Conservation (phyloP, 1,284 basidiomycete genomes). For the Austroboletus novae-zelandiae region DNA sequence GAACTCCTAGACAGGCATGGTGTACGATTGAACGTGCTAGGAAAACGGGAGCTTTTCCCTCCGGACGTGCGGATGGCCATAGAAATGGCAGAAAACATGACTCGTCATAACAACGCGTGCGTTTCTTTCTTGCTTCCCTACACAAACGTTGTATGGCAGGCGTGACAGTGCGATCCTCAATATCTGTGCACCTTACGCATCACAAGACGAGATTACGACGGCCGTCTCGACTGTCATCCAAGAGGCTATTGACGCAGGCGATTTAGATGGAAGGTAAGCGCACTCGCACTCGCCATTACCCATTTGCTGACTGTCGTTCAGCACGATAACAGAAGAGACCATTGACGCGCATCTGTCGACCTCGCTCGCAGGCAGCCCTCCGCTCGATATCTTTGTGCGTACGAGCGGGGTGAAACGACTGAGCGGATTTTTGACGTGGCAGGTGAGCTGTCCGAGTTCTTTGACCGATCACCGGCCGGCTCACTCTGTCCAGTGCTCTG, state of each 20-base stretch:
- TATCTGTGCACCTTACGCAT: constrained; percentile 92
- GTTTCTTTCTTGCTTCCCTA: neutral
- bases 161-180: constrained; percentile 80
- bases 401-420: constrained; percentile 91
- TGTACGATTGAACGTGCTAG: constrained; percentile 84
- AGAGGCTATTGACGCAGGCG: constrained; percentile 41
- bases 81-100: constrained; percentile 76
- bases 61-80: constrained; percentile 71
- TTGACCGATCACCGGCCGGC: neutral
- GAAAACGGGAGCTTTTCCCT: constrained; percentile 77
- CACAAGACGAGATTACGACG: constrained; percentile 87
- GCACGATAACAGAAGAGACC: constrained; percentile 63
- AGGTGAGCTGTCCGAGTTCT: constrained; percentile 51
- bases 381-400: constrained; percentile 88
- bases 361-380: constrained; percentile 64
- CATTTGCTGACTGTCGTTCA: constrained; percentile 14
- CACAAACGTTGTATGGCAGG: neutral
- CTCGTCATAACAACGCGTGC: constrained; percentile 66
- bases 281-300: neutral
- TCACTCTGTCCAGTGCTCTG: constrained; percentile 53
- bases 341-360: constrained; percentile 71
- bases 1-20: constrained; percentile 79
- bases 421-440: constrained; percentile 94
- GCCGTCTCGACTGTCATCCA: constrained; percentile 65
- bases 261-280: constrained; percentile 34